Percentiles rank a stretch among this genome's conserved stretches.
phyloP scores from a whole-genome alignment of 352 stramenopile species.

The Phytophthora pseudosyringae region DNA sequence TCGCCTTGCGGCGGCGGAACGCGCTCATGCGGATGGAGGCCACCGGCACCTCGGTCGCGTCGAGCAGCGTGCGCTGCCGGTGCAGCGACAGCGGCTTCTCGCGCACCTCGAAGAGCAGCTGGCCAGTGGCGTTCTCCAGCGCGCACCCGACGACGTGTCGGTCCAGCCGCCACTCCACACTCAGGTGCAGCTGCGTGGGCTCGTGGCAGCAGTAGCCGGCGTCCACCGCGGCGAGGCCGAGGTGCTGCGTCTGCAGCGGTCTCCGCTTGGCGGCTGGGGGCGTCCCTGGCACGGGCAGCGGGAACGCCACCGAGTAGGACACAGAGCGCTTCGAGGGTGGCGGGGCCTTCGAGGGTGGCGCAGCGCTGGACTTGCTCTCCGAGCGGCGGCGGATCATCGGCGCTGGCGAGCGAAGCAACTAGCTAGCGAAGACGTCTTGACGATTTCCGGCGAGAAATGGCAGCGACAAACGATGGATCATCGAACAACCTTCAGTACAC shows the following conservation, averaged over 20 bases:
- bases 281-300: conserved; percentile 6
- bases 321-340: conserved; percentile 10
- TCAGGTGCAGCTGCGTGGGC: conserved; percentile 38
- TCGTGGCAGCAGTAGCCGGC: conserved; percentile 46
- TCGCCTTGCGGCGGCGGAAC: conserved; percentile 35
- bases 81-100: conserved; percentile 45
- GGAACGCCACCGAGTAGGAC: conserved; percentile 20
- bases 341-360: not conserved
- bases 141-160: conserved; percentile 29
- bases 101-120: conserved; percentile 34
- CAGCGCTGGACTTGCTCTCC: conserved; percentile 4
- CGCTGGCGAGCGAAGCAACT: not conserved
- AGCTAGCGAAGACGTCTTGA: too few relatives aligned
- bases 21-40: conserved; percentile 44
- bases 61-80: conserved; percentile 39
- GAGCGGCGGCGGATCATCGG: conserved; percentile 17
- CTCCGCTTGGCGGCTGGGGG: conserved; percentile 25
- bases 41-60: conserved; percentile 34
- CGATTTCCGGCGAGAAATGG: too few relatives aligned
- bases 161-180: conserved; percentile 35
- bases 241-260: conserved; percentile 36
- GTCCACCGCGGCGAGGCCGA: conserved; percentile 41
- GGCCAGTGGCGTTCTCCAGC: conserved; percentile 42
- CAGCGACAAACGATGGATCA: not conserved
- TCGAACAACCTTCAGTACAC: conserved; percentile 7